Evolutionary conservation across 495 filamentous ascomycete genomes (phyloP).

Genomic region (Aspergillus sclerotioniger): DNA sequence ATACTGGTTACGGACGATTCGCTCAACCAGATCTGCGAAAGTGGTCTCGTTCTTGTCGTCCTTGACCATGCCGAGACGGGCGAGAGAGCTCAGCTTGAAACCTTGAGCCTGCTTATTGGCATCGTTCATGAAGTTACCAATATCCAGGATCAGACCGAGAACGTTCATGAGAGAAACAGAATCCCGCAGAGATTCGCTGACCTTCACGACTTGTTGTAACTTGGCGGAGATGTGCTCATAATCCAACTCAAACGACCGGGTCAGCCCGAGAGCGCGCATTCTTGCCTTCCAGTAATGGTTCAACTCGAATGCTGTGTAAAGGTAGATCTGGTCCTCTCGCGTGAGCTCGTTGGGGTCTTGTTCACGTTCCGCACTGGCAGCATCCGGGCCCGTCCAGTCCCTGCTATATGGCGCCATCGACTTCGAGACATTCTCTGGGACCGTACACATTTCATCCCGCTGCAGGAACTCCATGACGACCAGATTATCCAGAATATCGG

Average conservation of each 20-base stretch:
- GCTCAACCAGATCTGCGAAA: constrained; percentile 94
- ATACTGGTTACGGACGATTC: constrained; percentile 93
- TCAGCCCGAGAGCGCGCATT: constrained; percentile 86
- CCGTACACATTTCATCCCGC: constrained; percentile 84
- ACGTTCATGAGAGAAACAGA: constrained; percentile 94
- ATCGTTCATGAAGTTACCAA: constrained; percentile 99
- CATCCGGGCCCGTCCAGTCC: constrained; percentile 92
- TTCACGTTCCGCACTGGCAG: constrained; percentile 73
- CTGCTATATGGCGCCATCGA: constrained; percentile 91
- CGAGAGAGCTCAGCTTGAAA: constrained; percentile 96
- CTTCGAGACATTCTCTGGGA: constrained; percentile 88
- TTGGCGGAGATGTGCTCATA: constrained; percentile 88
- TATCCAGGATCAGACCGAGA: constrained; percentile 90
- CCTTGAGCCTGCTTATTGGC: constrained; percentile 96
- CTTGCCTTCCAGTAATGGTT: constrained; percentile 99
- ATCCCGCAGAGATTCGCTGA: constrained; percentile 85
- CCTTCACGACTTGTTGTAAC: constrained; percentile 74
- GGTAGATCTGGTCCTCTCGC: constrained; percentile 90
- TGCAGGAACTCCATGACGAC: constrained; percentile 98
- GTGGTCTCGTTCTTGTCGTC: constrained; percentile 98
- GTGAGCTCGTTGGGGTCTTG: constrained; percentile 87
- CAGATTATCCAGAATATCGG: constrained; percentile 82
- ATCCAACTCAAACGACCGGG: constrained; percentile 79
- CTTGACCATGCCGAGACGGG: constrained; percentile 93
- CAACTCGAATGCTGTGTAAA: constrained; percentile 89